A percentile compares a stretch with the other conserved stretches of the same genome.
Conservation (phyloP, 2,329 filamentous ascomycete species). For the Neonectria neomacrospora region DNA sequence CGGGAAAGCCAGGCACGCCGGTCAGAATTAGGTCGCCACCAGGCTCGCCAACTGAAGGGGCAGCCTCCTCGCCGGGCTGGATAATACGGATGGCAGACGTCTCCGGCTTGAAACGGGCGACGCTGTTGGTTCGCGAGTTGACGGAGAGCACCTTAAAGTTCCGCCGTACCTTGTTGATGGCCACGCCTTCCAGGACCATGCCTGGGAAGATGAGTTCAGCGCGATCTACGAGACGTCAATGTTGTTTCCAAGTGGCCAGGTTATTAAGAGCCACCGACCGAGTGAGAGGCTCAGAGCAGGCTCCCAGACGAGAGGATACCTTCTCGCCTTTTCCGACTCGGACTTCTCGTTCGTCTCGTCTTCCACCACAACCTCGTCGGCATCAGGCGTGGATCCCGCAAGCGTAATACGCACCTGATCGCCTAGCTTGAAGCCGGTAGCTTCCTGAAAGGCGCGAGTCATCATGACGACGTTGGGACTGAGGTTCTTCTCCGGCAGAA, state of each 20-base stretch:
- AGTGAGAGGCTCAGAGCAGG: conserved; percentile 48
- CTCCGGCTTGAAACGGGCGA: conserved; percentile 57
- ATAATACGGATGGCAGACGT: conserved; percentile 54
- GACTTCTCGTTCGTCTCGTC: conserved; percentile 62
- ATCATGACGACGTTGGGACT: conserved; percentile 76
- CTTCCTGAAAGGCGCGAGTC: conserved; percentile 77
- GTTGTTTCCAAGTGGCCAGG: neutral
- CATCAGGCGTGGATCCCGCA: conserved; percentile 63
- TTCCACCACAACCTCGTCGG: conserved; percentile 68
- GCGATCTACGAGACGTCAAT: conserved; percentile 54
- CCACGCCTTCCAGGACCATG: conserved; percentile 73
- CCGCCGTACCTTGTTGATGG: conserved; percentile 46
- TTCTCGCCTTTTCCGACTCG: conserved; percentile 44
- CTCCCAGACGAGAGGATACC: conserved; percentile 52
- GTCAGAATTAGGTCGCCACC: conserved; percentile 57
- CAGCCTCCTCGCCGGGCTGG: conserved; percentile 42
- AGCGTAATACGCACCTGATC: conserved; percentile 72
- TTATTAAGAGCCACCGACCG: conserved; percentile 40
- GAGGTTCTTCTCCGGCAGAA: conserved; percentile 67
- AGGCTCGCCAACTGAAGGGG: conserved; percentile 31
- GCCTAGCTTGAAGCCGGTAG: conserved; percentile 76
- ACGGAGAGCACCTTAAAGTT: conserved; percentile 69
- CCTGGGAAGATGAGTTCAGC: conserved; percentile 77
- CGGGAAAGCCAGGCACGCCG: conserved; percentile 74
- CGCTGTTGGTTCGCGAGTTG: conserved; percentile 57